Evolutionary conservation across 345 rosid genomes (phyloP), one percentile per base, ranked within the genome.

Genomic region (Cardamine occulta): DNA sequence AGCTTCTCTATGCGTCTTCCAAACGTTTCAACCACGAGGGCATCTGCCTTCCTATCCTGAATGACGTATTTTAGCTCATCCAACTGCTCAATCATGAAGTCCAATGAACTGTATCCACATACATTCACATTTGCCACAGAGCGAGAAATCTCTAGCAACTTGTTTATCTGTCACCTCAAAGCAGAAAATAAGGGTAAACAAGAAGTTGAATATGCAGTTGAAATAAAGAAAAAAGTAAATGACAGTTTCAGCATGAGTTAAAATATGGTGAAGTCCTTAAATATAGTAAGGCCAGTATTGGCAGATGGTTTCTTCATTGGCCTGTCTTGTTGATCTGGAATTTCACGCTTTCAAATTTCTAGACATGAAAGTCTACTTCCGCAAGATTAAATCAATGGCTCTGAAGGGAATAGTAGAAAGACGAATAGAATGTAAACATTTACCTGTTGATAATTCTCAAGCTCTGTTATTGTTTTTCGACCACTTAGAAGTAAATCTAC

Each of bases 1-100:
- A 95, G 88, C 81, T 95, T 95, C 87, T 95, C 98, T 68, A 90
- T 88, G 29, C 97, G 88, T 79, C 97, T 84, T 78, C 99, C 99
- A 83, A 95, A 92, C 7, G 99, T 95, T 87, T 95, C 99, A 34
- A 95, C 93, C 66, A 92, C 85, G 37, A 95, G 93, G 21, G 93
- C 99, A 79, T 92, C 99, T 74, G 90, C 97, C 78, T 90, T 92
- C 80, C 97, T 82, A 69, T 95, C 99, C 83, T 95, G 97, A 74
- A 92, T 89, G 72, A 89, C 87, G 24, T 95, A 95, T 77, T 90
- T 95, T 12, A 95, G 83, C 74, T 92, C 96, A 73, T 95, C 91
- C 57, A 92, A 72, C 55, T 82, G 87, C 74, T 86, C 93, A 70
- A 95, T 86, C 96, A 95, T 81, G 70, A 71, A 85, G 73, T 90